Conservation (phyloP, 345 rosid species). For the Ricinus communis region DNA sequence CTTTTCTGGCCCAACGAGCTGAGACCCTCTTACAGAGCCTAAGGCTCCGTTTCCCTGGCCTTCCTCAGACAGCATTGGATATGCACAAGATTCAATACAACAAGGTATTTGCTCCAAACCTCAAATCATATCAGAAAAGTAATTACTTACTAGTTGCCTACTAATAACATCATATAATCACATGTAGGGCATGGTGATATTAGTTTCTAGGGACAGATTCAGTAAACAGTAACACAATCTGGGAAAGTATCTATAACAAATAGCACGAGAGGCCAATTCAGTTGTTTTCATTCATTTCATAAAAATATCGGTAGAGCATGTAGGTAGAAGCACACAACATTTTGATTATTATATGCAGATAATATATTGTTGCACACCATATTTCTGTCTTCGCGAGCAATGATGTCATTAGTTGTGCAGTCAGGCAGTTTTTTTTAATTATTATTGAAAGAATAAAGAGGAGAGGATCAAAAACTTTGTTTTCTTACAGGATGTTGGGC, state of each 20-base stretch:
- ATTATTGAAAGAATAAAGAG: too few species aligned
- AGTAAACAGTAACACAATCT: neutral
- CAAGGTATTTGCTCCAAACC: slow-evolving; percentile 45
- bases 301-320: neutral
- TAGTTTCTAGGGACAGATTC: neutral
- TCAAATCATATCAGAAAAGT: neutral
- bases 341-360: neutral
- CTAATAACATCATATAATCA: neutral
- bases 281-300: neutral
- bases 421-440: neutral
- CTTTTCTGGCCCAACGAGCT: slow-evolving; percentile 67
- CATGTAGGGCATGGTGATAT: neutral
- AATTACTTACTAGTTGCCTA: too few species aligned
- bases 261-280: neutral
- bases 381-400: neutral
- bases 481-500: slow-evolving; percentile 84
- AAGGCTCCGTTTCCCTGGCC: slow-evolving; percentile 82
- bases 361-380: neutral
- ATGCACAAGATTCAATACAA: slow-evolving; percentile 96
- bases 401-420: neutral
- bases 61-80: slow-evolving; percentile 88
- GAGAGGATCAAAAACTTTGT: neutral
- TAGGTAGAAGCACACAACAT: neutral
- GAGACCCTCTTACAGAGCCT: slow-evolving; percentile 72
- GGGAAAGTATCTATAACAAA: neutral